phyloP scores from a whole-genome alignment of 805 yeast genomes.

The Cyberlindnera misumaiensis region DNA sequence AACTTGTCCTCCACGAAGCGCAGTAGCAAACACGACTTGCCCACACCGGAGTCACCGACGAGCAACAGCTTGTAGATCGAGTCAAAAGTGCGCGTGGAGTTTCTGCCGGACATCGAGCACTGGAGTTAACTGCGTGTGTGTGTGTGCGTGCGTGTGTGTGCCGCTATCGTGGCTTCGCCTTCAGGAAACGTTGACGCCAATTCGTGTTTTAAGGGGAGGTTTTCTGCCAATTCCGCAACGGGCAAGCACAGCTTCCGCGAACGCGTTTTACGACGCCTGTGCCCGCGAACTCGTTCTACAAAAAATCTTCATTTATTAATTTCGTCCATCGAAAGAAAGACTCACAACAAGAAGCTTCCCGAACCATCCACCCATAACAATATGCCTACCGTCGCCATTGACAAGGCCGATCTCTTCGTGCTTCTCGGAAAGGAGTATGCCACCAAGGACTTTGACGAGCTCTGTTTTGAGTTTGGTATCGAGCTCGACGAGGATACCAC shows the following conservation, averaged over 20 bases:
- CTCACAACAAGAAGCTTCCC: not conserved
- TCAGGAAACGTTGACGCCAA: too few relatives aligned
- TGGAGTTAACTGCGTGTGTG: not conserved
- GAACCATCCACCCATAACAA: not conserved
- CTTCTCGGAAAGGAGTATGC: slow-evolving; percentile 66
- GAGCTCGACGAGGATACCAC: slow-evolving; percentile 98
- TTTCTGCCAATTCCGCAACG: too few relatives aligned
- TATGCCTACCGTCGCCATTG: slow-evolving; percentile 97
- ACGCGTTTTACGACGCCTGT: too few relatives aligned
- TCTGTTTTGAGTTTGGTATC: slow-evolving; percentile 95
- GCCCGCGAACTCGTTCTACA: too few relatives aligned
- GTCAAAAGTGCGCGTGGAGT: slow-evolving; percentile 71
- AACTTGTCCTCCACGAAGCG: slow-evolving; percentile 95
- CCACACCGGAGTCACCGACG: slow-evolving; percentile 91
- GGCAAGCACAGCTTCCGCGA: too few relatives aligned
- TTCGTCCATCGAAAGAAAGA: not conserved
- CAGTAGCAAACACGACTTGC: slow-evolving; percentile 82
- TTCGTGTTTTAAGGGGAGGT: too few relatives aligned
- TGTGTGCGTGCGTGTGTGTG: not conserved
- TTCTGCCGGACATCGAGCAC: slow-evolving; percentile 39
- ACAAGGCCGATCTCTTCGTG: slow-evolving; percentile 84
- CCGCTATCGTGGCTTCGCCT: not conserved
- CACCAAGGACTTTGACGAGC: slow-evolving; percentile 90
- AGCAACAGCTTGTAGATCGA: slow-evolving; percentile 86
- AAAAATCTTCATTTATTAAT: not conserved